Conservation (phyloP, 164 flowering plant genomes). For the Sedum album region DNA sequence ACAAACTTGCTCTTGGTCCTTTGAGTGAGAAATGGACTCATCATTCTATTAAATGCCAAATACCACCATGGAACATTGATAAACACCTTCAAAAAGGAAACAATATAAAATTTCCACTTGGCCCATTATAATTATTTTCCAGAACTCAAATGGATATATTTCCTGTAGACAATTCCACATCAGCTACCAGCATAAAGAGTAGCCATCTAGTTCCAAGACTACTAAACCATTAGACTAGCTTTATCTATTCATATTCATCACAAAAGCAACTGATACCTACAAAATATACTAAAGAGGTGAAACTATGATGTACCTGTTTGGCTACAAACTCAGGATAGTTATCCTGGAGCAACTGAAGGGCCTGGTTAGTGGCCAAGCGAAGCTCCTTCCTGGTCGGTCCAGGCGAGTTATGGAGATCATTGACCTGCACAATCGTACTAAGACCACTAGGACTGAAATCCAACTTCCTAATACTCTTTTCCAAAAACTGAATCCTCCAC, state of each 20-base stretch:
- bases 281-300: background rate
- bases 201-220: background rate
- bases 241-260: background rate
- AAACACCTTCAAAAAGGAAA: constrained; percentile 41
- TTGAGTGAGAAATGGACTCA: constrained; percentile 73
- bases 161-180: too few relatives aligned
- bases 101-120: background rate
- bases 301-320: constrained; percentile 53
- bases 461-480: constrained; percentile 67
- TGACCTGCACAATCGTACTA: constrained; percentile 66
- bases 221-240: background rate
- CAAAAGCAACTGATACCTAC: background rate
- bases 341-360: constrained; percentile 67
- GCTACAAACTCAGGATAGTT: constrained; percentile 94
- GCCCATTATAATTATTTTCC: too few relatives aligned
- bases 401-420: constrained; percentile 71
- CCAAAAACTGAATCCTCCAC: constrained; percentile 81
- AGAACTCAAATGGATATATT: too few relatives aligned
- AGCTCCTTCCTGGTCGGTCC: constrained; percentile 58
- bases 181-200: too few relatives aligned
- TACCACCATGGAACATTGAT: constrained; percentile 99
- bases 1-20: constrained; percentile 98
- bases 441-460: constrained; percentile 69
- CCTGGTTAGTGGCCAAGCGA: constrained; percentile 55
- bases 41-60: constrained; percentile 61